A percentile compares a stretch with the other conserved stretches of the same genome.
These are phyloP conservation scores for Ascochyta fabae DNA, from an alignment of 2,329 filamentous ascomycete species.

Conservation along the genomic window DNA sequence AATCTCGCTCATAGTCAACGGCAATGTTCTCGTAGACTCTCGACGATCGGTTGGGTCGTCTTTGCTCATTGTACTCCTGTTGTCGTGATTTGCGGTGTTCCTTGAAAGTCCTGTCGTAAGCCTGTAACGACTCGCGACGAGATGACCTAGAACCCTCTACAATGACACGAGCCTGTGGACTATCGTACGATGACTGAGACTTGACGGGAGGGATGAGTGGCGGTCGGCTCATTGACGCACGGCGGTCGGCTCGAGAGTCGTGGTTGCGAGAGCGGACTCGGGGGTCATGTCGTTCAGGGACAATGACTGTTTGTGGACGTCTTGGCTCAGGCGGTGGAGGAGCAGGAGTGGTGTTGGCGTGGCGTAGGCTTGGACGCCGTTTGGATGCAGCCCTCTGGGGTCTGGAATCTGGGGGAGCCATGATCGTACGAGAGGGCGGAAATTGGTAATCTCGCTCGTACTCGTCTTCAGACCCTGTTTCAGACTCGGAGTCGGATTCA, in stretches of 20 bases:
- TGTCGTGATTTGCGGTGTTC: conserved; percentile 10
- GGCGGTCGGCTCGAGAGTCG: conserved; percentile 25
- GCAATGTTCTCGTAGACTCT: conserved; percentile 17
- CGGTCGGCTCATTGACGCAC: conserved; percentile 39
- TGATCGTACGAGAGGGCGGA: not conserved
- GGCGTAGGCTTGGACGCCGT: conserved; percentile 34
- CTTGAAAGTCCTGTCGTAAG: conserved; percentile 30
- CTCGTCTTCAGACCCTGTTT: conserved; percentile 13
- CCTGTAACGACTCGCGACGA: conserved; percentile 38
- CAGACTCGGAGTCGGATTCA: conserved; percentile 18
- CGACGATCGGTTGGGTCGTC: conserved; percentile 24
- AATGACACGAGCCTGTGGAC: conserved; percentile 30
- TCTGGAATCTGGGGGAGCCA: not conserved
- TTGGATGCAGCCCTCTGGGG: not conserved
- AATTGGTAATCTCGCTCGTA: conserved; percentile 7
- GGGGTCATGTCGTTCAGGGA: conserved; percentile 19
- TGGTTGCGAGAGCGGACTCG: conserved; percentile 24
- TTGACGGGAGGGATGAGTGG: conserved; percentile 44
- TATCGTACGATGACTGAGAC: conserved; percentile 38
- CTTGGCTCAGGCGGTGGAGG: not conserved
- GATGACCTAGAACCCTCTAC: conserved; percentile 33
- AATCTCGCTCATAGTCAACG: conserved; percentile 19
- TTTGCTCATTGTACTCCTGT: conserved; percentile 18
- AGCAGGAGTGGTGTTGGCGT: conserved; percentile 32
- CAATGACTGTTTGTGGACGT: conserved; percentile 22